Percentiles rank a stretch among this genome's conserved stretches.
These are phyloP conservation scores for Cercospora sp. DNA, from an alignment of 2,329 filamentous ascomycete genomes.

Conservation along the genomic window DNA sequence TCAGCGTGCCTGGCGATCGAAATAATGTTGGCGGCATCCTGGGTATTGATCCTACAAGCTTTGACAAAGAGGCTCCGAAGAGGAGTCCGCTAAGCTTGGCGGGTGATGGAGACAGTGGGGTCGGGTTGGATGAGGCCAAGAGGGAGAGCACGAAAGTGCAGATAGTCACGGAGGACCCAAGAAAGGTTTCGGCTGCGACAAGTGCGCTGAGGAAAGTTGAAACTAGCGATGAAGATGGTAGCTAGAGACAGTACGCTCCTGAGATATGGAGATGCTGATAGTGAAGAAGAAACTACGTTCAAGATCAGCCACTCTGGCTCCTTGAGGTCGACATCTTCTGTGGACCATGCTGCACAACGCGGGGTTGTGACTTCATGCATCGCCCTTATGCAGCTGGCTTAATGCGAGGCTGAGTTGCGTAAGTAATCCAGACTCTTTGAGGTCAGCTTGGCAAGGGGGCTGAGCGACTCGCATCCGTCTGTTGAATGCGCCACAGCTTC, in stretches of 20 bases:
- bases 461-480: too few relatives aligned
- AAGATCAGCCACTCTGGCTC: neutral
- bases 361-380: too few relatives aligned
- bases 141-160: slow-evolving; percentile 39
- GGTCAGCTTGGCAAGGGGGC: too few relatives aligned
- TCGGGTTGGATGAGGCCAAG: slow-evolving; percentile 35
- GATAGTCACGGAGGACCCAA: slow-evolving; percentile 40
- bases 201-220: slow-evolving; percentile 21
- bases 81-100: slow-evolving; percentile 34
- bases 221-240: slow-evolving; percentile 21
- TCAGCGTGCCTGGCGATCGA: slow-evolving; percentile 92
- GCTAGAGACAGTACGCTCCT: slow-evolving; percentile 10
- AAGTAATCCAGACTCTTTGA: too few relatives aligned
- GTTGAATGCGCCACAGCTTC: too few relatives aligned
- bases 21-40: slow-evolving; percentile 71
- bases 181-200: slow-evolving; percentile 24
- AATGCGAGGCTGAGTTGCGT: too few relatives aligned
- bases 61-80: slow-evolving; percentile 47
- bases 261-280: neutral
- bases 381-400: too few relatives aligned
- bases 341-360: too few relatives aligned
- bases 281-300: slow-evolving; percentile 1
- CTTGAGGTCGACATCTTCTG: too few relatives aligned
- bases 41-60: slow-evolving; percentile 63
- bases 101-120: slow-evolving; percentile 45